Conservation (phyloP, 2,329 filamentous ascomycete species). For the Diaporthe citri region DNA sequence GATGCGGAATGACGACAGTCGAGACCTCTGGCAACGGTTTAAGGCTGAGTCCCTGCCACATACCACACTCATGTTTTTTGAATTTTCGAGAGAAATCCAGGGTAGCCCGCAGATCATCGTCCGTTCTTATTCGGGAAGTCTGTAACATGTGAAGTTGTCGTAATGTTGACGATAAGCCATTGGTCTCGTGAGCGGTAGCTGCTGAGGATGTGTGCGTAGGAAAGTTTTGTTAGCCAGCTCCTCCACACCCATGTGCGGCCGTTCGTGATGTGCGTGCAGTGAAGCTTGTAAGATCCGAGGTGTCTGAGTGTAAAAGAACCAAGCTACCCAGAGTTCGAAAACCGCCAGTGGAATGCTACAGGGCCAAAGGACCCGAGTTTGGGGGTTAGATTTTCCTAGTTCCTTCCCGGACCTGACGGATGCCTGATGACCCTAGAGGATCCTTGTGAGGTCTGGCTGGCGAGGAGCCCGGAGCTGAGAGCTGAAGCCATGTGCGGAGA, state of each 20-base stretch:
- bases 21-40: neutral
- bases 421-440: neutral
- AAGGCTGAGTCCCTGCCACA: conserved; percentile 23
- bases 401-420: neutral
- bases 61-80: neutral
- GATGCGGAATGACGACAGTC: conserved; percentile 22
- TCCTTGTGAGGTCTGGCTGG: neutral
- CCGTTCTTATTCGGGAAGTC: neutral
- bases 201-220: neutral
- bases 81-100: neutral
- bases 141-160: conserved; percentile 1
- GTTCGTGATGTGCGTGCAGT: neutral
- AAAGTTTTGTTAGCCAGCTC: neutral
- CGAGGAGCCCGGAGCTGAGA: neutral
- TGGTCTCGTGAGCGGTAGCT: neutral
- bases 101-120: conserved; percentile 7
- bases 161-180: neutral
- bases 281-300: neutral
- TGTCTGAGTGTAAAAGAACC: no score
- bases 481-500: conserved; percentile 10
- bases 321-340: neutral
- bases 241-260: neutral
- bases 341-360: neutral
- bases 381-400: neutral
- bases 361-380: neutral